Conservation (phyloP, 805 yeast species). For the Yarrowia alimentaria region DNA sequence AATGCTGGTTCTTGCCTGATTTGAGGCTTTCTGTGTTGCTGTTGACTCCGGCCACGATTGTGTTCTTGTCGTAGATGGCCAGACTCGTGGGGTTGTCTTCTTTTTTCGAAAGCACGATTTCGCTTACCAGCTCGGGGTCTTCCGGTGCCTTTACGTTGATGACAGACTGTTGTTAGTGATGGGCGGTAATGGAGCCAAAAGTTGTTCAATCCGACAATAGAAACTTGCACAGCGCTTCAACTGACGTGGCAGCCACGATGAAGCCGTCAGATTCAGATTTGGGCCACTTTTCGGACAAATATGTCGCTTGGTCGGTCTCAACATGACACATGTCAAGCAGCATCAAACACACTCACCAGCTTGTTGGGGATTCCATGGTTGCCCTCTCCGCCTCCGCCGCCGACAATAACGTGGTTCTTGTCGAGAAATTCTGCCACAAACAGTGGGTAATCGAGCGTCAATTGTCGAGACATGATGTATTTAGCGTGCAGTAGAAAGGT, state of each 20-base stretch:
- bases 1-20: conserved; percentile 63
- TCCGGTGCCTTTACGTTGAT: conserved; percentile 1
- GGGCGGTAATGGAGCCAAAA: conserved; percentile 22
- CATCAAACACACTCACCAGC: conserved; percentile 47
- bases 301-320: background rate
- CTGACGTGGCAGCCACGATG: no score
- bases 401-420: conserved; percentile 59
- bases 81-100: conserved; percentile 90
- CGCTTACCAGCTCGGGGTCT: conserved; percentile 9
- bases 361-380: conserved; percentile 85
- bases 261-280: no score
- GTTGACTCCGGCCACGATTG: conserved; percentile 69
- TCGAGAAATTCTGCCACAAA: conserved; percentile 72
- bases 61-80: conserved; percentile 48
- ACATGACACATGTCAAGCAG: background rate
- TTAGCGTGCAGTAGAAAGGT: no score
- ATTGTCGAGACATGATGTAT: conserved; percentile 12
- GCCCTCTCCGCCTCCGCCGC: conserved; percentile 97
- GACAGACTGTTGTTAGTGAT: conserved; percentile 6
- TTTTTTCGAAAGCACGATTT: conserved; percentile 33
- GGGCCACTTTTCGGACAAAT: no score
- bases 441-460: conserved; percentile 52
- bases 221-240: no score
- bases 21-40: conserved; percentile 59
- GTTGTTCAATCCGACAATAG: no score